These are phyloP conservation scores for Aureobasidium sp. DNA, from an alignment of 2,329 filamentous ascomycete genomes.

Conservation along the genomic window DNA sequence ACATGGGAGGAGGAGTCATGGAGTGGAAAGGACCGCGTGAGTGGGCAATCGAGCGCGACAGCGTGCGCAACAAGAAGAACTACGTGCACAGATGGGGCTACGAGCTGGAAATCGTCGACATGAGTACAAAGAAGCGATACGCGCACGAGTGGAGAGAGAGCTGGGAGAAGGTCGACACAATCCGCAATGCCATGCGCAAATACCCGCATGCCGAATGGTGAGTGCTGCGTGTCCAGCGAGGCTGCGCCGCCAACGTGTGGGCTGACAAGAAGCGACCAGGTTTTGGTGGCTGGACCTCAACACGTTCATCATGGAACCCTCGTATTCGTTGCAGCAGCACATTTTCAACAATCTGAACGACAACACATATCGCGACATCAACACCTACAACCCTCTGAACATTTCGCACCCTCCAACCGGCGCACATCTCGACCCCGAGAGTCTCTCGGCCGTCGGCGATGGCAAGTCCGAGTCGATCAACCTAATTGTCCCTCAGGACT, in stretches of 20 bases:
- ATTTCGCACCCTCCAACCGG: slow-evolving; percentile 71
- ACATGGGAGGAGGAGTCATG: slow-evolving; percentile 95
- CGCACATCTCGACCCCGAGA: slow-evolving; percentile 65
- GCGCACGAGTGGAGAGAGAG: slow-evolving; percentile 98
- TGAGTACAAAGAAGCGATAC: slow-evolving; percentile 98
- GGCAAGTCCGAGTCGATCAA: slow-evolving; percentile 73
- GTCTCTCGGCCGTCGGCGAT: slow-evolving; percentile 69
- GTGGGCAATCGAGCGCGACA: slow-evolving; percentile 97
- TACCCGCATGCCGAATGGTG: slow-evolving; percentile 96
- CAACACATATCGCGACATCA: slow-evolving; percentile 89
- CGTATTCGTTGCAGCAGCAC: slow-evolving; percentile 80
- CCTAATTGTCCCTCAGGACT: slow-evolving; percentile 85
- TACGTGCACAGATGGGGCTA: slow-evolving; percentile 89
- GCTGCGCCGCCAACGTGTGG: too few species aligned
- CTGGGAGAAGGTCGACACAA: slow-evolving; percentile 97
- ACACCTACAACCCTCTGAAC: slow-evolving; percentile 90
- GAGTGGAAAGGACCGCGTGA: slow-evolving; percentile 97
- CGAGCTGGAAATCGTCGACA: slow-evolving; percentile 90
- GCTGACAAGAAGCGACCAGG: too few species aligned
- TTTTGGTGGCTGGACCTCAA: slow-evolving; percentile 99
- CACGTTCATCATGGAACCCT: slow-evolving; percentile 96
- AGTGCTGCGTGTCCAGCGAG: slow-evolving; percentile 36
- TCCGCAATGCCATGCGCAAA: slow-evolving; percentile 81
- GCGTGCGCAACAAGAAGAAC: slow-evolving; percentile 86
- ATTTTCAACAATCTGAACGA: slow-evolving; percentile 74